phyloP scores from a whole-genome alignment of 352 stramenopile species.

The Hyaloperonospora brassicae region DNA sequence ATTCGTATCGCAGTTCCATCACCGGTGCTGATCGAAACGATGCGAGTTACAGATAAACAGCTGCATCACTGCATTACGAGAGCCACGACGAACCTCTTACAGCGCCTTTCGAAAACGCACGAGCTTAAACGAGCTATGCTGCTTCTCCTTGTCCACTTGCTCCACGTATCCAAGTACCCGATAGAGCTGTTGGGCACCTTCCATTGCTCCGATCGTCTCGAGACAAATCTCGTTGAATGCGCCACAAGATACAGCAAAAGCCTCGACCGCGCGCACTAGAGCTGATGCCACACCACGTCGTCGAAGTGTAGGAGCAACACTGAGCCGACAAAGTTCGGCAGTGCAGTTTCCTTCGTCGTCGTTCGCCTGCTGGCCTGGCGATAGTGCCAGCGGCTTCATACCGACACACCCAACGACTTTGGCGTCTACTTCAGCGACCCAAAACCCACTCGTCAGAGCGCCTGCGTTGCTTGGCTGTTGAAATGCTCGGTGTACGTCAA shows the following conservation, averaged over 20 bases:
- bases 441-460: constrained; percentile 35
- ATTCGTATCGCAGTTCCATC: no score
- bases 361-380: background rate
- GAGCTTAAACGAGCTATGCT: constrained; percentile 43
- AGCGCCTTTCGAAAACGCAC: constrained; percentile 44
- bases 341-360: background rate
- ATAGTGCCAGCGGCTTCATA: constrained; percentile 29
- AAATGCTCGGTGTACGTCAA: constrained; percentile 41
- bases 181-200: constrained; percentile 49
- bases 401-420: constrained; percentile 52
- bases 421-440: constrained; percentile 37
- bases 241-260: constrained; percentile 19
- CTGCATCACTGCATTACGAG: no score
- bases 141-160: constrained; percentile 22
- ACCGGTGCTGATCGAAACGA: no score
- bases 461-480: constrained; percentile 10
- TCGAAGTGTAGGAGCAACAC: constrained; percentile 33
- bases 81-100: constrained; percentile 3
- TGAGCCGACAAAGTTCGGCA: constrained; percentile 57
- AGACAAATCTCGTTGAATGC: constrained; percentile 35
- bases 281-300: constrained; percentile 40
- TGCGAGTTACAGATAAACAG: no score
- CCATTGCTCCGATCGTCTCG: constrained; percentile 62
- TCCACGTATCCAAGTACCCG: constrained; percentile 33
- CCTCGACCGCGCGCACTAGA: constrained; percentile 39